Evolutionary conservation across 306 rosid genomes (phyloP).

Genomic region (Cucumis cinereus): DNA sequence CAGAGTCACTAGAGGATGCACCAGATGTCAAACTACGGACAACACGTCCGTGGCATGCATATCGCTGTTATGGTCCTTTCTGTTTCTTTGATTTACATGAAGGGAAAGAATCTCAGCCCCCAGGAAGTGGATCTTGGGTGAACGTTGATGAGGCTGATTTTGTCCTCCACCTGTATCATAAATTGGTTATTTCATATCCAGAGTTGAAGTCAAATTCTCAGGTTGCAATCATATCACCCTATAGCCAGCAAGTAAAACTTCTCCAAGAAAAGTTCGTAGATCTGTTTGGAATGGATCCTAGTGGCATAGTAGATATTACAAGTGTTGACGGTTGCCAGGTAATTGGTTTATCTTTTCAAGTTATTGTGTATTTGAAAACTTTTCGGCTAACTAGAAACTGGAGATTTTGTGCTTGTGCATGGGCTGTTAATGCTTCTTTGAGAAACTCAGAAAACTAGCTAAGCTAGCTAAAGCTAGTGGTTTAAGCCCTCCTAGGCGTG

Average conservation of each 20-base stretch:
- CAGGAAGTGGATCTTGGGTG: slow-evolving; percentile 72
- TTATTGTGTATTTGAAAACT: neutral
- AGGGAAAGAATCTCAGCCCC: slow-evolving; percentile 52
- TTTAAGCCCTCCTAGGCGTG: too few relatives aligned
- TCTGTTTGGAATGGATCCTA: slow-evolving; percentile 60
- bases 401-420: neutral
- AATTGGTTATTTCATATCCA: slow-evolving; percentile 54
- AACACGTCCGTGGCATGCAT: slow-evolving; percentile 59
- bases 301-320: slow-evolving; percentile 67
- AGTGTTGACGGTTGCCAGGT: slow-evolving; percentile 99
- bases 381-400: neutral
- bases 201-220: slow-evolving; percentile 59
- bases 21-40: slow-evolving; percentile 40
- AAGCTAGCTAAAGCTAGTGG: too few relatives aligned
- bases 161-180: slow-evolving; percentile 62
- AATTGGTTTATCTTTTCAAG: slow-evolving; percentile 13
- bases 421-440: neutral
- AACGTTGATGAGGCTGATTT: slow-evolving; percentile 76
- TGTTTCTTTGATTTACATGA: slow-evolving; percentile 73
- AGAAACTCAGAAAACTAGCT: neutral
- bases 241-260: slow-evolving; percentile 73
- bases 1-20: slow-evolving; percentile 65
- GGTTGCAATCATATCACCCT: slow-evolving; percentile 79
- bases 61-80: slow-evolving; percentile 81
- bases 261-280: slow-evolving; percentile 59